Base-by-base conservation (phyloP, 208 protist genomes). In the Acanthamoeba quina region DNA sequence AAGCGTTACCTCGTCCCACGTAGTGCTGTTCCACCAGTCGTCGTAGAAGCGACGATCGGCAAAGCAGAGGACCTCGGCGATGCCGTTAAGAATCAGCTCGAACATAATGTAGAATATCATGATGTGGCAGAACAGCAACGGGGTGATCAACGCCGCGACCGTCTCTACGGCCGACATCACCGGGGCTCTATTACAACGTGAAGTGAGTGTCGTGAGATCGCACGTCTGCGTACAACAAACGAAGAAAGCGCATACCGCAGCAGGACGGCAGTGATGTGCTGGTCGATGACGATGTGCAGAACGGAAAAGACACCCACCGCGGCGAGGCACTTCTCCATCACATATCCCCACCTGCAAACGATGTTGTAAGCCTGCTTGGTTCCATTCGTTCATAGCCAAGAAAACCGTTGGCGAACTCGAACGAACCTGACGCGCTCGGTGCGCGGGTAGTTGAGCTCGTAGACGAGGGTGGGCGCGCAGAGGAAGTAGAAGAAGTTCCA, bases 391-490 rank as follows among this genome's bases (percentile, higher is more conserved):
- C 0, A 82, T n/a, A 6, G 74, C 19, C n/a, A 17, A 82, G 74
- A 3, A 54, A 82, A 49, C 37, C 0, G 10, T 19, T 37, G 15
- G 68, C 21, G 68, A 47, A 24, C 54, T 58, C 19, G 54, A 58
- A 3, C 21, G 3, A 17, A 89, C 49, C 95, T 34, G 37, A 97
- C 97, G 37, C 24, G 37, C 47, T 92, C 56, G 17, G 96, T 97
- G 70, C 95, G 92, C 58, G 95, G 96, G 91, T 96, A 98, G 49
- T 94, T 54, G 52, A 95, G 85, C 76, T 98, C 96, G 92, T 97
- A 98, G 47, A 97, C 96, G 6, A 98, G 76, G 7, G 97, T 98
- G 70, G 97, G 97, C 5, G 90, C 95, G 34, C 96, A 47, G 26
- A 98, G 90, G 76, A 97, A 98, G 68, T 97, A 96, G 56, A 94